Evolutionary conservation across 495 filamentous ascomycete genomes (phyloP).

Genomic region (Lasiosphaeria hispida): DNA sequence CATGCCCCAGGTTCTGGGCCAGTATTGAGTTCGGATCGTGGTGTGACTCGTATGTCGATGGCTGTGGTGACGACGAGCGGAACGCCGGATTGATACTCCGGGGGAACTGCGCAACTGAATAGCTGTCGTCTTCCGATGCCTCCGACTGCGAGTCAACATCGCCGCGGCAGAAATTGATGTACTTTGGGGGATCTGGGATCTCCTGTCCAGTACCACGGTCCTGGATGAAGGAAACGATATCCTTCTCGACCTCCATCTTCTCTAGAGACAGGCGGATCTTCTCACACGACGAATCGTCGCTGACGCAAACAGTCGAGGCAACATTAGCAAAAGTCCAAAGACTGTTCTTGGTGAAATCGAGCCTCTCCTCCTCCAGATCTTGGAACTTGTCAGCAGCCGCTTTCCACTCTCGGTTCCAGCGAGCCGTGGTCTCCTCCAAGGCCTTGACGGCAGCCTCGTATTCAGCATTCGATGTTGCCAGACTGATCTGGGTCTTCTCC

Average conservation of each 20-base stretch:
- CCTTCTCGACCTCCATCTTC: constrained; percentile 93
- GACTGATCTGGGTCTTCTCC: constrained; percentile 95
- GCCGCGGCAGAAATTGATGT: constrained; percentile 97
- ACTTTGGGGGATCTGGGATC: constrained; percentile 95
- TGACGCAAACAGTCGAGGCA: constrained; percentile 96
- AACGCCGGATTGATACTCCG: constrained; percentile 93
- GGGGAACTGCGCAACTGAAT: constrained; percentile 93
- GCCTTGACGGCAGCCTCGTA: constrained; percentile 90
- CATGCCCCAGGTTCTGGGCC: constrained; percentile 60
- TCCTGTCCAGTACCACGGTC: constrained; percentile 89
- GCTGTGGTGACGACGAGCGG: constrained; percentile 79
- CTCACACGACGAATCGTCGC: constrained; percentile 96
- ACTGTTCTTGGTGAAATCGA: constrained; percentile 96
- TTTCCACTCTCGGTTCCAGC: constrained; percentile 99
- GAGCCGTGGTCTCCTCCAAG: constrained; percentile 91
- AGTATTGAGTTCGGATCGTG: constrained; percentile 75
- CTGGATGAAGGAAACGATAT: constrained; percentile 86
- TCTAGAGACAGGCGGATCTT: constrained; percentile 94
- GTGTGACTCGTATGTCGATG: constrained; percentile 83
- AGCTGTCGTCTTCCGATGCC: constrained; percentile 76
- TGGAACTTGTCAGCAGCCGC: constrained; percentile 98
- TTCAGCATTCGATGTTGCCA: constrained; percentile 84
- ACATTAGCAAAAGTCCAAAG: constrained; percentile 99
- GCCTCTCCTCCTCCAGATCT: constrained; percentile 94
- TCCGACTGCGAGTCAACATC: constrained; percentile 82